Evolutionary conservation across 1,284 basidiomycete genomes (phyloP), one percentile per base, ranked within the genome.

Genomic region (Wolfiporia cocos): DNA sequence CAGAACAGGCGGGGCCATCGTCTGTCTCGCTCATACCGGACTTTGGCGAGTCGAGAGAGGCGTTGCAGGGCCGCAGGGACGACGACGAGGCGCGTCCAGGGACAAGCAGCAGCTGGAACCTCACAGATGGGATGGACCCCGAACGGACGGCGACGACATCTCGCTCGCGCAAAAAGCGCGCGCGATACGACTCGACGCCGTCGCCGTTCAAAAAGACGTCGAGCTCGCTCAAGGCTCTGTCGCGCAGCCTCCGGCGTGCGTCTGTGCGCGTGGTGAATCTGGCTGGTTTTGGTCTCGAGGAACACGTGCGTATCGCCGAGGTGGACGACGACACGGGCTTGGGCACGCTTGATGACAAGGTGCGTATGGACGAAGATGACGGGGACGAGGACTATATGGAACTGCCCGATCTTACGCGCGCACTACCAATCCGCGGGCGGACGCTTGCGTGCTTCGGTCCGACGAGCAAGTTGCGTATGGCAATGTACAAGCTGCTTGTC

Each of bases 241-340:
- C 77, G 23, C 70, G 71, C 42, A 78, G 69, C 46, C 50, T 93
- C 5, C 69, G 79, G n/a, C 71, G 84, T 14, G 78, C 81, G 34
- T 92, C 88, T 24, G 63, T 87, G 39, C 78, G 92, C 17, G 90
- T 96, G 14, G 90, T 91, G 28, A 91, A 92, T 58, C 64, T 92
- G 37, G 81, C 79, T 28, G 80, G 79, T 4, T 66, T 66, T n/a
- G 76, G 75, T 0, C 53, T 82, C 34, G 79, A 81, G 42, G 73
- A 73, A 28, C 78, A 80, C 44, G 57, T 80, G 11, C 68, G 73
- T 22, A 55, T 83, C 12, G 68, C 58, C 10, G 82, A 84, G 48
- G 71, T 65, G 4, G 35, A 34, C 7, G 34, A 24, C 12, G 34
- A 40, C 4, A 37, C 42, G 23, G 15, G 15, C 10, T 30, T 36